phyloP scores from a whole-genome alignment of 2,329 filamentous ascomycete genomes.

The Tolypocladium ovalisporum region DNA sequence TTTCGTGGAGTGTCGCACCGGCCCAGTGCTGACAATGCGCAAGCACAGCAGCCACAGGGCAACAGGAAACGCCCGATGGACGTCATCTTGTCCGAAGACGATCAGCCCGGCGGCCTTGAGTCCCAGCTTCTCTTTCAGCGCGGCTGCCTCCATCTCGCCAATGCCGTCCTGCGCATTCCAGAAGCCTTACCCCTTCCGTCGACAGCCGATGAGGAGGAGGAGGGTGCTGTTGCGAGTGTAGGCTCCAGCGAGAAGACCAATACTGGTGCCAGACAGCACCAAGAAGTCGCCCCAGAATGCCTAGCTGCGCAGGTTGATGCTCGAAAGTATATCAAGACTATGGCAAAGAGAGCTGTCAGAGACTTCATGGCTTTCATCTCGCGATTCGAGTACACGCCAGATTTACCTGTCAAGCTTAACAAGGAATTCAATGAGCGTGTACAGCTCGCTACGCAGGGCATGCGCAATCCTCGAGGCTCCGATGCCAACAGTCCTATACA shows the following conservation, averaged over 20 bases:
- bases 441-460: conserved; percentile 40
- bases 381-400: conserved; percentile 68
- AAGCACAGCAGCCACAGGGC: conserved; percentile 25
- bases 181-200: conserved; percentile 31
- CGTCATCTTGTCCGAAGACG: conserved; percentile 25
- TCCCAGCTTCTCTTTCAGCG: conserved; percentile 68
- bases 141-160: conserved; percentile 58
- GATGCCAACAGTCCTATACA: conserved; percentile 13
- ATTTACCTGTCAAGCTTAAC: conserved; percentile 48
- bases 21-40: conserved; percentile 38
- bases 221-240: neutral
- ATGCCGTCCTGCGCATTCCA: conserved; percentile 57
- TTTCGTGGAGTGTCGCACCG: conserved; percentile 42
- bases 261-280: neutral
- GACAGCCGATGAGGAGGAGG: neutral
- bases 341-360: conserved; percentile 64
- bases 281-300: conserved; percentile 4
- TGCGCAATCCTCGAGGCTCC: conserved; percentile 27
- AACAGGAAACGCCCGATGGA: conserved; percentile 20
- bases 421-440: conserved; percentile 47
- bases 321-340: conserved; percentile 58
- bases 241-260: neutral
- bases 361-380: conserved; percentile 66
- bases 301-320: conserved; percentile 11
- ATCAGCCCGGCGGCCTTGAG: conserved; percentile 64